Evolutionary conservation across 768 basidiomycete species (phyloP).

Genomic region (Tricholoma flavovirens): DNA sequence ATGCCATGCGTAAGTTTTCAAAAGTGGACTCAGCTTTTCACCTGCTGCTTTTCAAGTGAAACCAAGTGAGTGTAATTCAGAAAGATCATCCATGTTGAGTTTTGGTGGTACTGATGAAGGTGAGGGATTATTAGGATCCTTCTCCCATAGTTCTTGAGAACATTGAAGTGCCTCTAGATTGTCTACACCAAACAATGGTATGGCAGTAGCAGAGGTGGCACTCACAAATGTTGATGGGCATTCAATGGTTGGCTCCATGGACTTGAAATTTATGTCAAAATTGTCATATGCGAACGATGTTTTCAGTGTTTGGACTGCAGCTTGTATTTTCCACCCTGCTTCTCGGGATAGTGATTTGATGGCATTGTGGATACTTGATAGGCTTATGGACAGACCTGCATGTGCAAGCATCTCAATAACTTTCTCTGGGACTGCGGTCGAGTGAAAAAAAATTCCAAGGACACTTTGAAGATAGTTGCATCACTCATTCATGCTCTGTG

Average conservation of each 20-base stretch:
- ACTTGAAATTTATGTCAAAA: constrained; percentile 29
- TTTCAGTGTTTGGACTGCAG: constrained; percentile 15
- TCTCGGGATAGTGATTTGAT: constrained; percentile 16
- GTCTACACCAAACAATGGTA: constrained; percentile 17
- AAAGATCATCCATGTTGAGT: not conserved
- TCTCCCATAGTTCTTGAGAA: constrained; percentile 26
- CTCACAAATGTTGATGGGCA: constrained; percentile 16
- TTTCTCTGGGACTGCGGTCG: constrained; percentile 23
- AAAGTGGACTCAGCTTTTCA: constrained; percentile 1
- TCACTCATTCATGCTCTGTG: not conserved
- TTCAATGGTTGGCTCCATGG: constrained; percentile 22
- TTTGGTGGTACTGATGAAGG: not conserved
- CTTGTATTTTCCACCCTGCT: constrained; percentile 7
- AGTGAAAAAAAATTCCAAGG: constrained; percentile 27
- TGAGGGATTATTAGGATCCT: constrained; percentile 15
- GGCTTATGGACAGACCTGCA: constrained; percentile 19
- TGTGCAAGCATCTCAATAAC: constrained; percentile 21
- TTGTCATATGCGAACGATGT: constrained; percentile 30
- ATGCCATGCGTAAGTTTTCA: constrained; percentile 10
- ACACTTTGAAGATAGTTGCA: constrained; percentile 21
- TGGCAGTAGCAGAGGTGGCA: constrained; percentile 22
- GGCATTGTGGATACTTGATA: constrained; percentile 12
- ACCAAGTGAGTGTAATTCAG: constrained; percentile 4
- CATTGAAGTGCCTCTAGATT: constrained; percentile 18
- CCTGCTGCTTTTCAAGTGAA: constrained; percentile 6